These are phyloP conservation scores for Ceratocystis huliohia DNA, from an alignment of 2,329 filamentous ascomycete genomes.

Conservation along the genomic window DNA sequence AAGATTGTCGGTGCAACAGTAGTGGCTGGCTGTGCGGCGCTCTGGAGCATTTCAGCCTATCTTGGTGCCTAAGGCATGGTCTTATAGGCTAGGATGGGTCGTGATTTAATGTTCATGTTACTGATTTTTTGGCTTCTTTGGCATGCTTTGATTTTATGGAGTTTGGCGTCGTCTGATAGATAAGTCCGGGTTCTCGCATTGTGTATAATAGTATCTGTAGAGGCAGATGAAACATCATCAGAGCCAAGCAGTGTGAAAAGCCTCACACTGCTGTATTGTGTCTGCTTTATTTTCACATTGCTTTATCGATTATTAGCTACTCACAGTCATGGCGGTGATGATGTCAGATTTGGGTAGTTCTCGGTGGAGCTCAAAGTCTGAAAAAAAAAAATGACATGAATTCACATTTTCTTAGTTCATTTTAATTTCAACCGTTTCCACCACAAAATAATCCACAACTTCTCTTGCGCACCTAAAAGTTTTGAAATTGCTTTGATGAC, in stretches of 20 bases:
- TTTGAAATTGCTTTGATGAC: background rate
- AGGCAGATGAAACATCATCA: too few relatives aligned
- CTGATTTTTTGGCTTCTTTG: background rate
- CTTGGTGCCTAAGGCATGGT: slow-evolving; percentile 27
- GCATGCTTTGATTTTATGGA: slow-evolving; percentile 3
- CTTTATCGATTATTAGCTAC: background rate
- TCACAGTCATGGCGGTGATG: background rate
- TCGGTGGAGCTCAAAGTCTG: background rate
- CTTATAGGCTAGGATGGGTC: background rate
- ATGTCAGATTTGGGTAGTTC: slow-evolving; percentile 1
- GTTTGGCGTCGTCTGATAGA: slow-evolving; percentile 4
- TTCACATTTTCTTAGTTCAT: background rate
- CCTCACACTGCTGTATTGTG: too few relatives aligned
- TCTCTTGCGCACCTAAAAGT: background rate
- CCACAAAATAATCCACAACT: background rate
- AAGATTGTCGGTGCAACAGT: slow-evolving; percentile 50
- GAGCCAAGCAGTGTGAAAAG: too few relatives aligned
- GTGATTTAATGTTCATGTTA: background rate
- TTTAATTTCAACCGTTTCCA: background rate
- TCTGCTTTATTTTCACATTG: background rate
- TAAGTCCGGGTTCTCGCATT: background rate
- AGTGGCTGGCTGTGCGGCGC: slow-evolving; percentile 46
- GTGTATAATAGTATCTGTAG: background rate
- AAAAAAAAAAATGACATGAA: background rate
- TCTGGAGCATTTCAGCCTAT: slow-evolving; percentile 47